These are phyloP conservation scores for Phenoliferia sp. DNA, from an alignment of 1,284 basidiomycete genomes.

Conservation along the genomic window DNA sequence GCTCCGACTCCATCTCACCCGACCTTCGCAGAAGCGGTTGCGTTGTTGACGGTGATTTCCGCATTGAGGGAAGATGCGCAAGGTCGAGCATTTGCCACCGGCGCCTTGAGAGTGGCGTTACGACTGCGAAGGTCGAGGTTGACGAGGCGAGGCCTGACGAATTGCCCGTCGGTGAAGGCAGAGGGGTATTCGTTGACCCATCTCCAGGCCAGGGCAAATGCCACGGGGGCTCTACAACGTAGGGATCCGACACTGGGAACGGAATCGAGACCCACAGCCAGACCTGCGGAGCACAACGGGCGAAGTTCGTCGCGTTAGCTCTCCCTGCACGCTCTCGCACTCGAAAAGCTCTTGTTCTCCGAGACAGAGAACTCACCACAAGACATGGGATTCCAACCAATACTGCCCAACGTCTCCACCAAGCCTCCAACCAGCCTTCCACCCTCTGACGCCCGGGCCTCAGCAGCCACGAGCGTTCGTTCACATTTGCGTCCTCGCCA, in stretches of 20 bases:
- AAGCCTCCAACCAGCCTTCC: conserved; percentile 47
- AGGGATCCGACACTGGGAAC: conserved; percentile 51
- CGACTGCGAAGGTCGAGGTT: not conserved
- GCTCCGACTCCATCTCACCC: no score
- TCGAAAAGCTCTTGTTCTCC: not conserved
- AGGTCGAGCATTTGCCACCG: not conserved
- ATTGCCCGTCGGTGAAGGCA: not conserved
- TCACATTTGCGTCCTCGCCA: not conserved
- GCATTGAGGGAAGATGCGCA: not conserved
- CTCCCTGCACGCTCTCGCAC: not conserved
- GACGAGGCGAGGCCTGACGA: not conserved
- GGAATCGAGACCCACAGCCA: conserved; percentile 54
- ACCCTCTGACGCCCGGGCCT: conserved; percentile 47
- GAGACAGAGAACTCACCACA: conserved; percentile 40
- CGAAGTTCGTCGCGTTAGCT: not conserved
- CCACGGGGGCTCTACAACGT: conserved; percentile 33
- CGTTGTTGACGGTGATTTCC: not conserved
- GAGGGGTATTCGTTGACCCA: not conserved
- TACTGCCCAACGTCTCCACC: conserved; percentile 50
- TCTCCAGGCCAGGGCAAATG: conserved; percentile 37
- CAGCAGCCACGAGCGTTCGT: conserved; percentile 34
- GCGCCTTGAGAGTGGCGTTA: not conserved
- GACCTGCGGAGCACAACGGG: conserved; percentile 35
- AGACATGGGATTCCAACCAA: conserved; percentile 49
- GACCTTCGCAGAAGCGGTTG: no score